Base-by-base conservation (phyloP, 1,284 basidiomycete genomes). In the Ganoderma multipileum region DNA sequence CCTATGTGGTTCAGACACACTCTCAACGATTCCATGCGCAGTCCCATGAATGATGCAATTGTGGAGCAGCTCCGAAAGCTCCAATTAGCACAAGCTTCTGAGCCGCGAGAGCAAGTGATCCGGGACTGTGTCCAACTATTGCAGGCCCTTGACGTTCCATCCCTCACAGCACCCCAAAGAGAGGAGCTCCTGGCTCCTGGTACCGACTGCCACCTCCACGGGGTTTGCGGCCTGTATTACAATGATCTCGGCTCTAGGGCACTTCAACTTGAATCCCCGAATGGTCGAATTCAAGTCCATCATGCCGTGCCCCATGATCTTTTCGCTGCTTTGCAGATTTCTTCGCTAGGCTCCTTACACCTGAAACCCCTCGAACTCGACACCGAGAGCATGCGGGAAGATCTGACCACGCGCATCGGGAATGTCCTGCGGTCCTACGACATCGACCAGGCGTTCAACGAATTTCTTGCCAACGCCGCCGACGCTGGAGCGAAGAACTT, bases 401-500 rank as follows among this genome's bases (percentile, higher is more conserved):
- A 77, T 30, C 67, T 80, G 6, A 71, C 71, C 11, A 74, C 67
- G 8, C 70, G 80, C 14, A 77, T 81, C 12, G 38, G 63, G 12
- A 71, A 72, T 39, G 74, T 79, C 12, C 75, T 86, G 33, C 73
- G 74, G 16, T 78, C 83, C 23, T 86, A 87, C 61, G 79, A 79
- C 1, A 74, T 79, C 9, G 74, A 78, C 3, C 82, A 85, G 66
- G 79, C 83, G 9, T 75, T 84, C 30, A 81, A 79, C 11, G 86
- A 87, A 65, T 85, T 86, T 69, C 70, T 87, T 14, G 86, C 86
- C 2, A 87, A 87, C 69, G 86, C 86, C 7, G 76, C 78, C 1
- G 86, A 87, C 68, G 86, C 85, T 0, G 78, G 78, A 20, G 85
- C 85, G 0, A 81, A 74, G 1, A 64, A 74, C 6, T 85, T 86